These are phyloP conservation scores for Fagus crenata DNA, from an alignment of 306 rosid species.

Conservation along the genomic window DNA sequence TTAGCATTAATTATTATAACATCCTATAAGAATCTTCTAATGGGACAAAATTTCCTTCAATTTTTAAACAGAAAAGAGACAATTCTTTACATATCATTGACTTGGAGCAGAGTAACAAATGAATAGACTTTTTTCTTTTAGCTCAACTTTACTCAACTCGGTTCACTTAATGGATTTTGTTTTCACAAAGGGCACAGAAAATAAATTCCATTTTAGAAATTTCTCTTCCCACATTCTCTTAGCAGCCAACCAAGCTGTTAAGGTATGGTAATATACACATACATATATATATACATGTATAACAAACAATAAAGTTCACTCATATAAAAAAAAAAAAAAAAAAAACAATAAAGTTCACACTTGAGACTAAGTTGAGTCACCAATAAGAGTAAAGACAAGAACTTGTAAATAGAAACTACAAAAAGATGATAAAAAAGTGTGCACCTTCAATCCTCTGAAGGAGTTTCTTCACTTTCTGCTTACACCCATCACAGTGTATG, in stretches of 20 bases:
- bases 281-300: too few relatives aligned
- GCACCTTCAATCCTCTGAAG: constrained; percentile 97
- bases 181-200: neutral
- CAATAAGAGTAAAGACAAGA: constrained; percentile 29
- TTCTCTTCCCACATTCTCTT: neutral
- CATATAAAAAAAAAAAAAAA: neutral
- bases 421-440: constrained; percentile 21
- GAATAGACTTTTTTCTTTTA: too few relatives aligned
- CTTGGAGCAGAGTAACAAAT: neutral
- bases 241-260: neutral
- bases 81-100: too few relatives aligned
- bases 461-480: constrained; percentile 94
- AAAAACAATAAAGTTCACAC: constrained; percentile 9
- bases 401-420: neutral
- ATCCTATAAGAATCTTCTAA: neutral
- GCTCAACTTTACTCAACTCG: neutral
- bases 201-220: neutral
- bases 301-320: too few relatives aligned
- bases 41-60: neutral
- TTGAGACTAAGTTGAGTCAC: constrained; percentile 1
- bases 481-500: constrained; percentile 98
- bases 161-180: neutral
- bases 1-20: neutral
- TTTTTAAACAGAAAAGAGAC: neutral
- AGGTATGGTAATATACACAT: too few relatives aligned